Evolutionary conservation across 1,284 basidiomycete genomes (phyloP).

Genomic region (Amylostereum chailletii): DNA sequence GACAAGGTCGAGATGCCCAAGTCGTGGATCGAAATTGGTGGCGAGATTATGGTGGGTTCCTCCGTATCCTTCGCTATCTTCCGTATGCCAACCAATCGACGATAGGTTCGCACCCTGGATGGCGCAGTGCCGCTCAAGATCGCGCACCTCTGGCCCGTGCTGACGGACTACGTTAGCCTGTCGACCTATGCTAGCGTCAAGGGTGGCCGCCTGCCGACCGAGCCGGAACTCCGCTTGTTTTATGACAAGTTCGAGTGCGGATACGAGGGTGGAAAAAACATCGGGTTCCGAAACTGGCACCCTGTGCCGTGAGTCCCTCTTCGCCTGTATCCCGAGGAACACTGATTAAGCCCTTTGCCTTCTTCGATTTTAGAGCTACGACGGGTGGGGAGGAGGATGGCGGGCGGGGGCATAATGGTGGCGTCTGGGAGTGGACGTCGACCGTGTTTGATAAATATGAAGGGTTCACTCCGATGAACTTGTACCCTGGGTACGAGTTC

Average conservation of each 20-base stretch:
- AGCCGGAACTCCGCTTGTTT: constrained; percentile 81
- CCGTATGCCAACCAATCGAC: not conserved
- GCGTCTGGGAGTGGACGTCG: constrained; percentile 98
- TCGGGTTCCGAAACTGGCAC: constrained; percentile 91
- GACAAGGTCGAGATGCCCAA: constrained; percentile 43
- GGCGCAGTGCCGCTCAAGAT: constrained; percentile 74
- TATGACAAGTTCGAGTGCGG: constrained; percentile 61
- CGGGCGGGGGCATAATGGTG: constrained; percentile 77
- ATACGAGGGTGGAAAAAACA: constrained; percentile 69
- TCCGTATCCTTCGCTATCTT: not conserved
- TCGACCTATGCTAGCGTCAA: constrained; percentile 75
- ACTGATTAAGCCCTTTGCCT: not conserved
- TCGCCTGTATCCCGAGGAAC: not conserved
- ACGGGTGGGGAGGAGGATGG: constrained; percentile 38
- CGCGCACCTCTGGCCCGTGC: constrained; percentile 81
- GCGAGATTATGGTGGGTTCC: constrained; percentile 36
- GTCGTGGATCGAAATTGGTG: constrained; percentile 56
- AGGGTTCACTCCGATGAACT: constrained; percentile 65
- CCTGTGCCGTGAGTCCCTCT: constrained; percentile 66
- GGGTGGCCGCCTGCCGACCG: constrained; percentile 88
- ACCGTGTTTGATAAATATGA: constrained; percentile 66
- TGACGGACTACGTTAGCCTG: constrained; percentile 76
- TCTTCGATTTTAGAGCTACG: constrained; percentile 40
- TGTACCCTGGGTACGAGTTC: constrained; percentile 76
- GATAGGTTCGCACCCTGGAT: constrained; percentile 76